phyloP scores from a whole-genome alignment of 306 rosid species.

The Lablab purpureus region DNA sequence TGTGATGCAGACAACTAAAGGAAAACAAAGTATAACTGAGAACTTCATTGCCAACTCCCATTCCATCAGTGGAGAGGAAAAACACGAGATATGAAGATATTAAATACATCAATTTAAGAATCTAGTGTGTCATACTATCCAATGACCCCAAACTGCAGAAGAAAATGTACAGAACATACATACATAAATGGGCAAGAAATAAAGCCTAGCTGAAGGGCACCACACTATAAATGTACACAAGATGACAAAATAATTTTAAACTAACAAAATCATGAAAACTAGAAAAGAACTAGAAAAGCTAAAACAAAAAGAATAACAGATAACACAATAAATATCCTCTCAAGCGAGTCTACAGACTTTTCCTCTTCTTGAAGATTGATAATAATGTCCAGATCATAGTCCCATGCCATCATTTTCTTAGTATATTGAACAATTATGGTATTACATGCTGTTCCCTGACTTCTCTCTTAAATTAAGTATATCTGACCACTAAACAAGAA shows the following conservation, averaged over 20 bases:
- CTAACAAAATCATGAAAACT: slow-evolving; percentile 16
- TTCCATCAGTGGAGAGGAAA: slow-evolving; percentile 9
- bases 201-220: not conserved
- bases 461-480: slow-evolving; percentile 22
- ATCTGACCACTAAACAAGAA: slow-evolving; percentile 32
- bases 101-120: slow-evolving; percentile 4
- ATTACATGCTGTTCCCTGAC: slow-evolving; percentile 18
- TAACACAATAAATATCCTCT: not conserved
- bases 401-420: slow-evolving; percentile 19
- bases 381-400: slow-evolving; percentile 23
- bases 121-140: not conserved
- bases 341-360: not conserved
- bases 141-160: slow-evolving; percentile 27
- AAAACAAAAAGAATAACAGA: slow-evolving; percentile 24
- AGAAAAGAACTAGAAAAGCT: slow-evolving; percentile 9
- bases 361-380: not conserved
- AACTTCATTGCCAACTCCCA: slow-evolving; percentile 11
- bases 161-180: slow-evolving; percentile 1
- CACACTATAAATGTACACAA: slow-evolving; percentile 13
- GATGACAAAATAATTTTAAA: slow-evolving; percentile 18
- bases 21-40: slow-evolving; percentile 22
- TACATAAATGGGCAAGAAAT: not conserved
- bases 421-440: not conserved
- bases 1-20: slow-evolving; percentile 24
- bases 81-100: not conserved